Conservation (phyloP, 1,139 yeast genomes). For the Eremothecium sinecaudum region DNA sequence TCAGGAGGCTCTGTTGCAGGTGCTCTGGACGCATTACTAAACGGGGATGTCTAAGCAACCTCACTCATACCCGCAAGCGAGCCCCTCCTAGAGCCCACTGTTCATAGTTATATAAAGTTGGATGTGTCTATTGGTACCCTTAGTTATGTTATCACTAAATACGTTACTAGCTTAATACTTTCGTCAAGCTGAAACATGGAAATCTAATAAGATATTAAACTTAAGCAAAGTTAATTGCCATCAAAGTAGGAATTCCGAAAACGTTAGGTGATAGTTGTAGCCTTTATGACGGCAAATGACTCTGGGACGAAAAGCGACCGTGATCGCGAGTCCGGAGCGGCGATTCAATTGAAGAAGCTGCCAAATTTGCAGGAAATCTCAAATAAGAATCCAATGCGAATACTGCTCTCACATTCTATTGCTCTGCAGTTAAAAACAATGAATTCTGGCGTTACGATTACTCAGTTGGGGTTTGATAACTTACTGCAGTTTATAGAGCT, state of each 20-base stretch:
- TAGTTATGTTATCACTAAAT: no score
- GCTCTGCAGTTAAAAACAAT: conserved; percentile 35
- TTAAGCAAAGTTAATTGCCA: no score
- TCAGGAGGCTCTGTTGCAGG: conserved; percentile 97
- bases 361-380: conserved; percentile 17
- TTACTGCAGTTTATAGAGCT: conserved; percentile 41
- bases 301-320: conserved; percentile 7
- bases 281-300: neutral
- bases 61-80: no score
- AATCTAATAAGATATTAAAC: no score
- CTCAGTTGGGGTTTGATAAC: conserved; percentile 40
- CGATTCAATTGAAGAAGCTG: conserved; percentile 18
- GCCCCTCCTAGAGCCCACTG: no score
- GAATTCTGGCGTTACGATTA: conserved; percentile 29
- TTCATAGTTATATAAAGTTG: no score
- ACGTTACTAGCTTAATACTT: no score
- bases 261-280: no score
- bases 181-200: no score
- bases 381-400: conserved; percentile 14
- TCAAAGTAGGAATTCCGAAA: no score
- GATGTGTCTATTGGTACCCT: no score
- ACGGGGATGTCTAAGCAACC: conserved; percentile 33
- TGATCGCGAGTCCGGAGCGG: no score
- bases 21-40: conserved; percentile 79
- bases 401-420: conserved; percentile 23